Evolutionary conservation across 768 basidiomycete genomes (phyloP).

Genomic region (Mycena venus): DNA sequence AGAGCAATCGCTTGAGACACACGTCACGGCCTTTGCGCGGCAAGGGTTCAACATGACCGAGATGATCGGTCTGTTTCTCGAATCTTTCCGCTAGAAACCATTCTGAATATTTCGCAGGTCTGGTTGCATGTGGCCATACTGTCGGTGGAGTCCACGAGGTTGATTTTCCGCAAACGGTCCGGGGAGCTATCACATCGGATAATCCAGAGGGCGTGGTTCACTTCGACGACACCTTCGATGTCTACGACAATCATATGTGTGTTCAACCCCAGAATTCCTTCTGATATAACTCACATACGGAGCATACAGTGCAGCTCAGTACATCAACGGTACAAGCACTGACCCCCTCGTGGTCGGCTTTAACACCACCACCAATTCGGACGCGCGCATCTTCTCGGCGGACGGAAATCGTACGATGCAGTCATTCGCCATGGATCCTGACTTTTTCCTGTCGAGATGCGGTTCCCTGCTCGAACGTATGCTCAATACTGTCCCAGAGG

Average conservation of each 20-base stretch:
- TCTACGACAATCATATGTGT: conserved; percentile 15
- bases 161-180: neutral
- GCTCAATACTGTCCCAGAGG: conserved; percentile 20
- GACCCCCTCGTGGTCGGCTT: conserved; percentile 8
- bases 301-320: conserved; percentile 6
- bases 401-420: conserved; percentile 23
- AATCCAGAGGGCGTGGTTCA: conserved; percentile 22
- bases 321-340: conserved; percentile 9
- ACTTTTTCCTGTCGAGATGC: conserved; percentile 5
- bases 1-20: conserved; percentile 5
- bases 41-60: conserved; percentile 23
- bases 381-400: conserved; percentile 10
- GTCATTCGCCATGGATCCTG: neutral
- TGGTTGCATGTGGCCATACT: conserved; percentile 23
- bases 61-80: conserved; percentile 16
- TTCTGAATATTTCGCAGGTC: neutral
- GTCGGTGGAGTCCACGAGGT: conserved; percentile 4
- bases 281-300: neutral
- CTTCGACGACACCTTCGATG: conserved; percentile 21
- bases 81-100: neutral
- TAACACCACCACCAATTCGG: conserved; percentile 11
- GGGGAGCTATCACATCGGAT: conserved; percentile 5
- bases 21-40: neutral
- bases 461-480: conserved; percentile 19
- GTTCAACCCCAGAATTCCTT: neutral